Evolutionary conservation across 129 eudicot genomes (phyloP), one percentile per base, ranked within the genome.

Genomic region (Solidago caesia): DNA sequence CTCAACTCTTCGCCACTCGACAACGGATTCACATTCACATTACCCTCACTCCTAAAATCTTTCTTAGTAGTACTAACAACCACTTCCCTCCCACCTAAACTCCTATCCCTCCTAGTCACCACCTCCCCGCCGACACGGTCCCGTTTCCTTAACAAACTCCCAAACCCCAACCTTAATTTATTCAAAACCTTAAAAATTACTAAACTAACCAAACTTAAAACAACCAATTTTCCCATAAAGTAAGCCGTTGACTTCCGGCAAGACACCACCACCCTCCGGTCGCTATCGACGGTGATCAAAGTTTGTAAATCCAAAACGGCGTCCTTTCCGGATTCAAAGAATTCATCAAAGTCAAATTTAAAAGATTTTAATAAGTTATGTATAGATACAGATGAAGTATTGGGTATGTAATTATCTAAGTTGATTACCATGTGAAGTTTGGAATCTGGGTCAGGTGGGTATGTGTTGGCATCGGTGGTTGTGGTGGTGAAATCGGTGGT

Each of bases 71-170:
- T 81, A 60, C 92, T 92, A 33, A 92, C 98, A 44, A 86, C 85
- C 71, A 92, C 98, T 65, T 85, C 91, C 76, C 69, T 84, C 9
- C 98, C 98, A 25, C 98, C 98, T 43, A 92, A 27, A 77, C 98
- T 92, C 82, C 98, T 81, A 83, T 92, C 98, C 64, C 82, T 86
- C 73, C 81, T 81, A 44, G 92, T 72, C 74, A 89, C 87, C 33
- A 75, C 89, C 49, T 84, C 86, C 13, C 44, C 74, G 12, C 69
- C 63, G 26, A 33, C 71, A 25, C 63, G 15, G 44, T 61, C 64
- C 67, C 70, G 29, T 10, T 26, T 44, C 71, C 63, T 80, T 49
- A 78, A 75, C 47, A 79, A 65, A 25, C 39, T 71, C 75, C 75
- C 64, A 70, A 81, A 84, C 78, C 84, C 86, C 74, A 71, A 75